Evolutionary conservation across 805 yeast genomes (phyloP).

Genomic region (Barnettozyma siamensis): DNA sequence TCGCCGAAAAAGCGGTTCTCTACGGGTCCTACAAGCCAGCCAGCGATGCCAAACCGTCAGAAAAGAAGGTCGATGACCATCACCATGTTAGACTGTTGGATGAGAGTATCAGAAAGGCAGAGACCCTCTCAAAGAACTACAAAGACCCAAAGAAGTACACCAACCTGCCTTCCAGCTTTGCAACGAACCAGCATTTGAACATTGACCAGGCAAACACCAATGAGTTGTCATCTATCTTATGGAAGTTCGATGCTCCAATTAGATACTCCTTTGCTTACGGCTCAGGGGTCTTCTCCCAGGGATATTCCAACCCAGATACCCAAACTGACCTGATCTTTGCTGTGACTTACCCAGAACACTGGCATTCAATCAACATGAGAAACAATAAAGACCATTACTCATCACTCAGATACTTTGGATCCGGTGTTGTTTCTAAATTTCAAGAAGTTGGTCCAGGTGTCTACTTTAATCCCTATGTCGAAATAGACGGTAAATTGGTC

Average conservation of each 20-base stretch:
- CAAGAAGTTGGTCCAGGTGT: conserved; percentile 83
- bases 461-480: conserved; percentile 87
- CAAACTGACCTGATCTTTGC: conserved; percentile 86
- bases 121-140: conserved; percentile 16
- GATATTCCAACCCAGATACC: conserved; percentile 41
- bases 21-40: conserved; percentile 9
- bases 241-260: conserved; percentile 65
- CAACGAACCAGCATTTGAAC: conserved; percentile 49
- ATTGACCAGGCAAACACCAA: conserved; percentile 36
- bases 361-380: conserved; percentile 69
- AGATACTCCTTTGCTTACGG: conserved; percentile 90
- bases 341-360: conserved; percentile 65
- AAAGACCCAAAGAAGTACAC: conserved; percentile 16
- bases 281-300: conserved; percentile 85
- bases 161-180: conserved; percentile 49
- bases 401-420: conserved; percentile 51
- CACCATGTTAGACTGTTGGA: conserved; percentile 20
- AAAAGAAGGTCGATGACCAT: conserved; percentile 1
- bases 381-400: conserved; percentile 79
- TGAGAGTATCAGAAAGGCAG: conserved; percentile 23
- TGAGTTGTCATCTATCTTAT: conserved; percentile 43
- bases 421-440: conserved; percentile 47
- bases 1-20: conserved; percentile 20
- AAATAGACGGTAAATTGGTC: conserved; percentile 50
- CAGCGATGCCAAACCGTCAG: background rate